Base-by-base conservation (phyloP, 2,329 filamentous ascomycete species). In the Ploettnerulaceae sp. region DNA sequence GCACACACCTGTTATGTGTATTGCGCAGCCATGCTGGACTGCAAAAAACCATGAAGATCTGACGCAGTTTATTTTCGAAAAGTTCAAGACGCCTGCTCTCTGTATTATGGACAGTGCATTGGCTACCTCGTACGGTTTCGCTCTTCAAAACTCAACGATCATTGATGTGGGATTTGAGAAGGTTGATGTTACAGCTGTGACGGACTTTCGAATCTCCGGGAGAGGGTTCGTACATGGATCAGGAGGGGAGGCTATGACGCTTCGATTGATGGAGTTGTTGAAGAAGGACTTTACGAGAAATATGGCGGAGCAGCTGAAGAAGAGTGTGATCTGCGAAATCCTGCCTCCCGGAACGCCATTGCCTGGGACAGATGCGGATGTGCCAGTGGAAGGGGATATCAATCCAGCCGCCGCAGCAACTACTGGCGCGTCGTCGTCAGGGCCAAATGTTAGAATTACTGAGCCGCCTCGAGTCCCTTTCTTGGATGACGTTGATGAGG, bases 1-100 rank as follows among this genome's bases (percentile, higher is more conserved):
- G 65, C 93, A 96, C 69, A 96, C 91, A 0, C 90, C 93, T 2
- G 88, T 98, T 55, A 76, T 97, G 65, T 79, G 98, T 53, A 85
- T 97, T 67, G 79, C 86, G 6, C 87, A 95, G 57, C 90, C 93
- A 3, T 84, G 83, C 57, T 98, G 93, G 91, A 89, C 89, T 3
- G 81, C 86, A 7, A 83, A 85, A 52, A 89, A 96, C 66, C 84
- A 84, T 64, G 91, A 97, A 68, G 79, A 78, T 29, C 83, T 98
- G 56, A 86, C 90, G 11, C 88, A 93, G 53, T 98, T 95, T 71
- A 81, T 97, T 55, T 98, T 98, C 61, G 93, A 98, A 68, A 94
- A 93, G 69, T 95, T 95, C 64, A 93, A 91, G 70, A 93, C 89
- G 0, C 93, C 93, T 0, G 89, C 88, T 0, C 85, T 98, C 41